Conservation (phyloP, 768 basidiomycete genomes). For the Auriculariales sp. region DNA sequence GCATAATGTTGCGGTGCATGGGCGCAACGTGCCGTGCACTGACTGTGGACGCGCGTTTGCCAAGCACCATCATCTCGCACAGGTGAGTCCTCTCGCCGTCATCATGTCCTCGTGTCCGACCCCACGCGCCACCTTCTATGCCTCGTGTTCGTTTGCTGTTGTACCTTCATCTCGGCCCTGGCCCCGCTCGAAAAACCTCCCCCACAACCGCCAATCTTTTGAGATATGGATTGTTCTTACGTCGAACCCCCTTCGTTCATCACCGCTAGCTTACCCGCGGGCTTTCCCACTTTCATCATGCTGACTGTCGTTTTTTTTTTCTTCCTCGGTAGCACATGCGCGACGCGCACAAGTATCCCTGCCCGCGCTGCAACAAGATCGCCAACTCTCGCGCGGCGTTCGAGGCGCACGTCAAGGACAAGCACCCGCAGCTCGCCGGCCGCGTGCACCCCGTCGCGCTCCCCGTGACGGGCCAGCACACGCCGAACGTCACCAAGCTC, state of each 20-base stretch:
- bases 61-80: background rate
- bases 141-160: background rate
- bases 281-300: background rate
- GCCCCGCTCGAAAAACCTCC: no score
- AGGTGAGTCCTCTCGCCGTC: background rate
- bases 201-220: no score
- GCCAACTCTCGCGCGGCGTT: background rate
- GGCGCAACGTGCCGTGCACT: background rate
- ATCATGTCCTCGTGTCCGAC: background rate
- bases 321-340: background rate
- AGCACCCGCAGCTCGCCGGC: background rate
- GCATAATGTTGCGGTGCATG: background rate
- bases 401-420: background rate
- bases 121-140: background rate
- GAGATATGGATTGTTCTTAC: background rate
- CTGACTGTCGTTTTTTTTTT: background rate
- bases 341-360: constrained; percentile 1
- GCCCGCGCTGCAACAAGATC: constrained; percentile 1
- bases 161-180: background rate
- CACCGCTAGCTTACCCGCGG: background rate
- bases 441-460: background rate
- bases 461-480: background rate
- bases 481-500: background rate
- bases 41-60: constrained; percentile 1
- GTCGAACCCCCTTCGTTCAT: background rate